phyloP scores from a whole-genome alignment of 768 basidiomycete genomes.

The Termitomyces sp. region DNA sequence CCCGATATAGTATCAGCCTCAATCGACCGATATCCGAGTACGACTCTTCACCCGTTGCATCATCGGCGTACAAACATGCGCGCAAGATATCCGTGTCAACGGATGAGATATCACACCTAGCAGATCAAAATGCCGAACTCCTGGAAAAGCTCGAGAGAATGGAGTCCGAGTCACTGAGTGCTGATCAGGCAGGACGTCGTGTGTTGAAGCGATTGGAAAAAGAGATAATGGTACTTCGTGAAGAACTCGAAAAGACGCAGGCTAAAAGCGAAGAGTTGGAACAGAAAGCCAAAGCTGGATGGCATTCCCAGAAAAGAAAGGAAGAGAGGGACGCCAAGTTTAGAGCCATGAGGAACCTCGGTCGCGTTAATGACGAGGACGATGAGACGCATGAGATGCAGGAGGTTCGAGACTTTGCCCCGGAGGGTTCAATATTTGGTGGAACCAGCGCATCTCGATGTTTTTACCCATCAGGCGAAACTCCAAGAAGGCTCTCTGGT shows the following conservation, averaged over 20 bases:
- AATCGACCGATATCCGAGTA: conserved; percentile 16
- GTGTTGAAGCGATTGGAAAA: conserved; percentile 70
- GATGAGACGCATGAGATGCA: conserved; percentile 17
- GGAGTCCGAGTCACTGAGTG: conserved; percentile 59
- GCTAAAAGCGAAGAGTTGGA: conserved; percentile 67
- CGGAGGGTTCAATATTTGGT: conserved; percentile 39
- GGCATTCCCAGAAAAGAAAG: conserved; percentile 38
- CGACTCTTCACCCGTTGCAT: conserved; percentile 12
- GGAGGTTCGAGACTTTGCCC: conserved; percentile 55
- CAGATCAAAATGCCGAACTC: conserved; percentile 83
- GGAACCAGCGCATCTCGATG: conserved; percentile 23
- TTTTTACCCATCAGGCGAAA: conserved; percentile 22
- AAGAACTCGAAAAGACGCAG: conserved; percentile 74
- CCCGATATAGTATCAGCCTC: conserved; percentile 23
- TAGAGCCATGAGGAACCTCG: conserved; percentile 42
- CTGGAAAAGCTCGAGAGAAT: conserved; percentile 69
- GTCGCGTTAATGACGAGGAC: conserved; percentile 22
- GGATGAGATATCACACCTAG: conserved; percentile 61
- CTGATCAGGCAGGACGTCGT: conserved; percentile 63
- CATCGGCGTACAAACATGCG: conserved; percentile 22
- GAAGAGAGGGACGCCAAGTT: conserved; percentile 50
- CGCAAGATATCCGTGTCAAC: conserved; percentile 61
- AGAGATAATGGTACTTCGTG: conserved; percentile 69
- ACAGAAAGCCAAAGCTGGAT: conserved; percentile 49
- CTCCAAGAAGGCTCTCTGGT: conserved; percentile 11